These are phyloP conservation scores for Eucalyptus viminalis DNA, from an alignment of 345 rosid genomes.

Conservation along the genomic window DNA sequence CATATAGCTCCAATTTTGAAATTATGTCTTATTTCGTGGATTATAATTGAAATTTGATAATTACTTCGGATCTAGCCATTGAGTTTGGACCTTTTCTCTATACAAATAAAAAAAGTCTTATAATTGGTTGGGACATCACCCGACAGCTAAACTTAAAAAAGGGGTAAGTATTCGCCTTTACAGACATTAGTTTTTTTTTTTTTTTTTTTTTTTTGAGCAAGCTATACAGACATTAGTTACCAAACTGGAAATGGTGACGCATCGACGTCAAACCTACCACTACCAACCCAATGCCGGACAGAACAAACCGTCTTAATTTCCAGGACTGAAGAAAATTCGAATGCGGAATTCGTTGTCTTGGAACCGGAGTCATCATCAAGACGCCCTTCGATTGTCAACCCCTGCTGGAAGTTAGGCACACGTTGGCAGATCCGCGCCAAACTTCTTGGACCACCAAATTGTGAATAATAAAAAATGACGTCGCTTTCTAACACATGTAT, in stretches of 20 bases:
- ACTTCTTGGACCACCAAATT: neutral
- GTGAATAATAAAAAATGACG: neutral
- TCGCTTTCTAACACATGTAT: neutral
- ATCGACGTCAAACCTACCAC: neutral
- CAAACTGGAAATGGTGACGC: neutral
- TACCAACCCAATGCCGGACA: neutral
- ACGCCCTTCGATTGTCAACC: neutral
- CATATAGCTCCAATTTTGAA: neutral
- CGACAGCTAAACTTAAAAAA: neutral
- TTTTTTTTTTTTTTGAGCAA: no score
- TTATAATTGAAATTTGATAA: neutral
- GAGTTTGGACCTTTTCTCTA: neutral
- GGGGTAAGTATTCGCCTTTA: rapidly evolving
- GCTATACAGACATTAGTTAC: neutral
- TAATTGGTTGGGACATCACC: neutral
- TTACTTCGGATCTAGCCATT: neutral
- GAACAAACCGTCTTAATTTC: neutral
- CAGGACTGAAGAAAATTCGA: neutral
- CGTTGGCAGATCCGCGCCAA: neutral
- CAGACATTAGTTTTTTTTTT: neutral
- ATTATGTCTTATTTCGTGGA: neutral
- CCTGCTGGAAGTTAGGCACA: neutral
- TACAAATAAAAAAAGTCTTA: neutral
- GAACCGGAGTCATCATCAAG: neutral
- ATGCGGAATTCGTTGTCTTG: neutral